Evolutionary conservation across 1,284 basidiomycete genomes (phyloP).

Genomic region (Irpex rosettiformis): DNA sequence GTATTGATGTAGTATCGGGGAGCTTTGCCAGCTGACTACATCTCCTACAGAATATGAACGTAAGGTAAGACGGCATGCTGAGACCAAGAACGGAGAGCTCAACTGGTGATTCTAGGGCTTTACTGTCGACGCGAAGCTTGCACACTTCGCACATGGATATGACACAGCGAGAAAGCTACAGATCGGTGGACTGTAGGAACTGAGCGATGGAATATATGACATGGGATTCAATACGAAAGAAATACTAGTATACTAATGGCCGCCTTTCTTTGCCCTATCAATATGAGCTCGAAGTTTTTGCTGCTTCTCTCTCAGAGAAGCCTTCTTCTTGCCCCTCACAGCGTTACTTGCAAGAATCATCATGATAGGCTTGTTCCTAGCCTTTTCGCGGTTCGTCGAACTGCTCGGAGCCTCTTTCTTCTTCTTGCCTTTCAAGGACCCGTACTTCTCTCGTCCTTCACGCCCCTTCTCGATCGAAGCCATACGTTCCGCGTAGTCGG

Average conservation of each 20-base stretch:
- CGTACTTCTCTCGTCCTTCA: constrained; percentile 95
- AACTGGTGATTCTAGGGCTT: constrained; percentile 49
- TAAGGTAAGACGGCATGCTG: constrained; percentile 38
- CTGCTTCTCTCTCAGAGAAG: constrained; percentile 84
- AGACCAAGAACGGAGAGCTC: background rate
- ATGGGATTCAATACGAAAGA: background rate
- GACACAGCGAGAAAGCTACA: constrained; percentile 41
- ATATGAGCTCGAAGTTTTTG: constrained; percentile 72
- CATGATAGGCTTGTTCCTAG: constrained; percentile 90
- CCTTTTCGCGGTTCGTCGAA: constrained; percentile 88
- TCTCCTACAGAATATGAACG: constrained; percentile 55
- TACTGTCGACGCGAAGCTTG: constrained; percentile 73
- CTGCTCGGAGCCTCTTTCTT: constrained; percentile 77
- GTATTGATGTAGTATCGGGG: background rate
- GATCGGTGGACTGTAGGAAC: constrained; percentile 3
- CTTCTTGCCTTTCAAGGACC: constrained; percentile 86
- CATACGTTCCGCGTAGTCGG: constrained; percentile 93
- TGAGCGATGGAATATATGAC: background rate
- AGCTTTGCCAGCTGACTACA: background rate
- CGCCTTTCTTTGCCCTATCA: constrained; percentile 58
- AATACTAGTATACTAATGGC: constrained; percentile 14
- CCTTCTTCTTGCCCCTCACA: constrained; percentile 85
- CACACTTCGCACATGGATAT: constrained; percentile 71
- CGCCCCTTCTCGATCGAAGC: constrained; percentile 90
- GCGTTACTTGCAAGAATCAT: constrained; percentile 80